Conservation (phyloP, 2,329 filamentous ascomycete genomes). For the Neofusicoccum kwambonambiense region DNA sequence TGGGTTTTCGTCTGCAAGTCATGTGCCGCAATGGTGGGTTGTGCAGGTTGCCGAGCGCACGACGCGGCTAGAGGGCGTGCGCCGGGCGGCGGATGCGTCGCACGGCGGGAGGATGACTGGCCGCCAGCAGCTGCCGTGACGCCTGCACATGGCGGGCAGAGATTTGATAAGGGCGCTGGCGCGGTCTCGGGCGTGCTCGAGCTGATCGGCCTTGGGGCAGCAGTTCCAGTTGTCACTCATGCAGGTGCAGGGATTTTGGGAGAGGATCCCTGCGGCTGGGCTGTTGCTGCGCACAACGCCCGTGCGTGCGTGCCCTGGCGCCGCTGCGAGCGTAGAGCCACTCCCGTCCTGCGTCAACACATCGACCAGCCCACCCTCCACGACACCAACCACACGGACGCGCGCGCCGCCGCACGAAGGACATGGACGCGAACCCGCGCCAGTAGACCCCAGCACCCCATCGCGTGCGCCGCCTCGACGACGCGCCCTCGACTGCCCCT, state of each 20-base stretch:
- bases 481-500: background rate
- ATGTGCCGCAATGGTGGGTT: background rate
- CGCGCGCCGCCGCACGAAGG: background rate
- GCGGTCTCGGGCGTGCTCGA: background rate
- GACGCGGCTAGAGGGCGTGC: background rate
- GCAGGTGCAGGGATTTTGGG: conserved; percentile 9
- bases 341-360: conserved; percentile 8
- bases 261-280: background rate
- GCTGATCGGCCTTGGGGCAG: background rate
- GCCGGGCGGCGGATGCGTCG: background rate
- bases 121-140: background rate
- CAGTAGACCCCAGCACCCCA: conserved; percentile 19
- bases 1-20: background rate
- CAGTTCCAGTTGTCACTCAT: background rate
- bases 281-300: background rate
- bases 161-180: background rate
- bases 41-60: background rate
- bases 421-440: conserved; percentile 7
- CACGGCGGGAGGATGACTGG: background rate
- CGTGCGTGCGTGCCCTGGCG: background rate
- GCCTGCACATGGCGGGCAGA: background rate
- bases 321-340: background rate
- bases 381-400: background rate
- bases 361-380: background rate
- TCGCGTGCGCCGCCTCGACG: background rate